Conservation (phyloP, 257 asterid genomes). For the Solanum sejunctum region DNA sequence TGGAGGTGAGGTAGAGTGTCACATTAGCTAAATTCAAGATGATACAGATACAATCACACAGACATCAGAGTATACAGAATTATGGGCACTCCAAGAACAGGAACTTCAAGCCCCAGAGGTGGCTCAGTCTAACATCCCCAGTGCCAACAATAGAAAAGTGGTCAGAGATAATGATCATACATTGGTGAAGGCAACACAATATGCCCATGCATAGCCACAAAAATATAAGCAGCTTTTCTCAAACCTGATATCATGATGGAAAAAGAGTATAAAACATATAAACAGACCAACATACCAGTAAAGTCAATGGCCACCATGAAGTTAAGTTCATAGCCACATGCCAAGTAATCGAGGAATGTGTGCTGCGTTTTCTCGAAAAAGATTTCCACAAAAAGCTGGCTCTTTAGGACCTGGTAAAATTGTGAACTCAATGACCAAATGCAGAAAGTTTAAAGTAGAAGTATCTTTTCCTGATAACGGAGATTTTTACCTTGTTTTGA, state of each 20-base stretch:
- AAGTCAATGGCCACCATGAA: constrained; percentile 99
- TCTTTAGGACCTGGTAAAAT: constrained; percentile 53
- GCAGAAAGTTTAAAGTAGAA: neutral
- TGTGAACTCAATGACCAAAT: neutral
- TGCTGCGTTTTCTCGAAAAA: constrained; percentile 64
- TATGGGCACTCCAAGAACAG: neutral
- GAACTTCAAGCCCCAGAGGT: neutral
- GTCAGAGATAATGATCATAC: neutral
- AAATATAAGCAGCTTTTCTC: neutral
- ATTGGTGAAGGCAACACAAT: neutral
- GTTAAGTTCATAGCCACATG: constrained; percentile 88
- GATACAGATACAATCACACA: neutral
- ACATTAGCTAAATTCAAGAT: neutral
- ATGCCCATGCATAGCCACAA: neutral
- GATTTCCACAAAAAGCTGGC: constrained; percentile 77
- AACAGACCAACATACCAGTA: constrained; percentile 48
- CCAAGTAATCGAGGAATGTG: constrained; percentile 87
- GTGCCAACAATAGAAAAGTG: neutral
- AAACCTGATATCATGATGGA: neutral
- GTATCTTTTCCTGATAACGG: neutral
- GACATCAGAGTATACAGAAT: neutral
- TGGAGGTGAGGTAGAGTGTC: neutral
- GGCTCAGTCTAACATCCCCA: neutral
- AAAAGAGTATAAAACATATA: neutral
- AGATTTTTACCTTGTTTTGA: constrained; percentile 57